phyloP scores from a whole-genome alignment of 2,329 filamentous ascomycete species.

The Claviceps purpurea region DNA sequence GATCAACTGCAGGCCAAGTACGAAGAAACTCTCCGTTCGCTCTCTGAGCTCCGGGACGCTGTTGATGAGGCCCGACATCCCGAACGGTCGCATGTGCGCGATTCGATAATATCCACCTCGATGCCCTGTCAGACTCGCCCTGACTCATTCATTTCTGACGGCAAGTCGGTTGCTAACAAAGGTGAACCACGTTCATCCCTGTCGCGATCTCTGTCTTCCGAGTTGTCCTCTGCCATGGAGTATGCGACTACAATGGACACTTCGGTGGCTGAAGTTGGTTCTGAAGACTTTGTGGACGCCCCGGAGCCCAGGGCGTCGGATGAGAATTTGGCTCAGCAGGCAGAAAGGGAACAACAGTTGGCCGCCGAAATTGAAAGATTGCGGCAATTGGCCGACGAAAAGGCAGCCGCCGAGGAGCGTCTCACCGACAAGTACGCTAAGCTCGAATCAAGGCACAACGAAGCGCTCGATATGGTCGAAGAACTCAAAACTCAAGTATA shows the following conservation, averaged over 20 bases:
- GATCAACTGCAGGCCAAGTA: constrained; percentile 79
- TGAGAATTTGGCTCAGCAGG: constrained; percentile 24
- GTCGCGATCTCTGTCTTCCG: constrained; percentile 84
- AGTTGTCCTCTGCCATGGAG: constrained; percentile 78
- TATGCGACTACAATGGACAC: constrained; percentile 53
- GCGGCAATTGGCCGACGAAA: constrained; percentile 57
- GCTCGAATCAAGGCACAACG: constrained; percentile 68
- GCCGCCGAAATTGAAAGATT: constrained; percentile 58
- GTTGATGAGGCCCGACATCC: constrained; percentile 66
- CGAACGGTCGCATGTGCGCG: constrained; percentile 30
- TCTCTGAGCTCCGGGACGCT: constrained; percentile 76
- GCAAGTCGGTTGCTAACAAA: constrained; percentile 57
- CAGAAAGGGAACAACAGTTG: constrained; percentile 30
- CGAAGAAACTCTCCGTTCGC: constrained; percentile 67
- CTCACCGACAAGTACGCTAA: constrained; percentile 70
- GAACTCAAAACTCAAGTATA: constrained; percentile 79
- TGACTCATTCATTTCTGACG: constrained; percentile 74
- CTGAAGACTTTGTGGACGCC: constrained; percentile 28
- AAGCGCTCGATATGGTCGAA: constrained; percentile 74
- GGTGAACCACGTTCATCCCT: constrained; percentile 50
- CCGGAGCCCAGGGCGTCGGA: constrained; percentile 28
- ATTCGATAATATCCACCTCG: constrained; percentile 40
- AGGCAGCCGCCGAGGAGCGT: constrained; percentile 59
- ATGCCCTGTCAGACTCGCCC: constrained; percentile 41
- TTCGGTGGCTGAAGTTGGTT: constrained; percentile 39